Base-by-base conservation (phyloP, 805 yeast genomes). In the Nakazawaea ambrosiae region DNA sequence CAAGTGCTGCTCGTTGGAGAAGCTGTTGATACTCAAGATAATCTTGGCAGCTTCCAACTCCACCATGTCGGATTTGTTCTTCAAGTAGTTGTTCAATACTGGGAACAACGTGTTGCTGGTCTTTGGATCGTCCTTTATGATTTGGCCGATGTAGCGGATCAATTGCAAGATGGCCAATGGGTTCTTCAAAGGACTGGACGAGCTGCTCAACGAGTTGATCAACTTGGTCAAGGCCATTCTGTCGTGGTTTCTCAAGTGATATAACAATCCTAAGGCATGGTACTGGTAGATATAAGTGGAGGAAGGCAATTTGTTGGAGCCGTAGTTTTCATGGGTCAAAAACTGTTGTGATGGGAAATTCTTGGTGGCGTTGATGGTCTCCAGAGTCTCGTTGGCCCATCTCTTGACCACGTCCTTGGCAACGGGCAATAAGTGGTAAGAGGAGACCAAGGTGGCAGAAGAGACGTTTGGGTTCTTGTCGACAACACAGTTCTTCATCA, bases 301-400 rank as follows among this genome's bases (percentile, higher is more conserved):
- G 14, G 77, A 66, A 35, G 90, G 82, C 43, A 72, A 58, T 40
- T 70, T 71, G 38, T 71, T 64, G 43, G 60, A 49, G 25, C 77
- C 78, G 50, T 75, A 79, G 48, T 66, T 73, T 45, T 72, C 80
- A 47, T 73, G 79, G 34, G 66, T 61, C 41, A 68, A 64, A 49
- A 67, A 72, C 51, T 69, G 77, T 41, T 62, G 59, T 23, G 65
- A 44, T 4, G 75, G 74, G 48, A 73, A 70, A 34, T 56, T 61
- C 55, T 80, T 81, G 49, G 67, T 68, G 16, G 85, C 74, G 40
- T 68, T 65, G 34, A 88, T 78, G n/a, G 95, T 81, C 58, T 92
- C 97, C 61, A 84, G 89, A 12, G 94, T 80, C 67, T 92, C 98
- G 57, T 88, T 88, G 16, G 90, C 75, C 79, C 95, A 90, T 55